Evolutionary conservation across 2,329 filamentous ascomycete genomes (phyloP).

Genomic region (Chaetomium strumarium): DNA sequence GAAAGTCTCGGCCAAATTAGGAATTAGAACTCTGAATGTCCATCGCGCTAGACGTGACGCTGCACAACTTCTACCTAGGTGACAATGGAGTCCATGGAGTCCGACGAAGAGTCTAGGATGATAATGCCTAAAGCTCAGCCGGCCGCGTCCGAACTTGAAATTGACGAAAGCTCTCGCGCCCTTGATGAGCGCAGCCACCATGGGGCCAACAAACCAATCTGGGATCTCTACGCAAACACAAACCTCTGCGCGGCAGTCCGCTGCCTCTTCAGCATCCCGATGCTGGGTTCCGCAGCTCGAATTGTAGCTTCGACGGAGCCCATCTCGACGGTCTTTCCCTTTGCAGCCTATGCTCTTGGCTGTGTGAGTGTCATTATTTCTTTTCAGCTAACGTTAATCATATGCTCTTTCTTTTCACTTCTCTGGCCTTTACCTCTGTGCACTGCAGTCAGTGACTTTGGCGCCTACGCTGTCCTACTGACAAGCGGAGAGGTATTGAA

Average conservation of each 20-base stretch:
- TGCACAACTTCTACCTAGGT: too few relatives aligned
- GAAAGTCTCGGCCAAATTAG: too few relatives aligned
- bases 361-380: not conserved
- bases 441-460: too few relatives aligned
- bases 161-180: not conserved
- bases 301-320: not conserved
- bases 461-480: too few relatives aligned
- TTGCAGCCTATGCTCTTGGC: not conserved
- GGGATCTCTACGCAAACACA: not conserved
- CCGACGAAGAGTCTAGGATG: not conserved
- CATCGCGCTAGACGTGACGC: too few relatives aligned
- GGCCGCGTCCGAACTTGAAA: not conserved
- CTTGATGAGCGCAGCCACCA: not conserved
- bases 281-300: not conserved
- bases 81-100: not conserved
- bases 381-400: too few relatives aligned
- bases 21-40: too few relatives aligned
- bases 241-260: not conserved
- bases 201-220: not conserved
- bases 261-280: not conserved
- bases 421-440: too few relatives aligned
- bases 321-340: not conserved
- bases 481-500: too few relatives aligned
- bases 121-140: not conserved
- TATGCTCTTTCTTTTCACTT: too few relatives aligned